Evolutionary conservation across 441 rosid species (phyloP), one percentile per base, ranked within the genome.

Genomic region (Omphalea diandra): DNA sequence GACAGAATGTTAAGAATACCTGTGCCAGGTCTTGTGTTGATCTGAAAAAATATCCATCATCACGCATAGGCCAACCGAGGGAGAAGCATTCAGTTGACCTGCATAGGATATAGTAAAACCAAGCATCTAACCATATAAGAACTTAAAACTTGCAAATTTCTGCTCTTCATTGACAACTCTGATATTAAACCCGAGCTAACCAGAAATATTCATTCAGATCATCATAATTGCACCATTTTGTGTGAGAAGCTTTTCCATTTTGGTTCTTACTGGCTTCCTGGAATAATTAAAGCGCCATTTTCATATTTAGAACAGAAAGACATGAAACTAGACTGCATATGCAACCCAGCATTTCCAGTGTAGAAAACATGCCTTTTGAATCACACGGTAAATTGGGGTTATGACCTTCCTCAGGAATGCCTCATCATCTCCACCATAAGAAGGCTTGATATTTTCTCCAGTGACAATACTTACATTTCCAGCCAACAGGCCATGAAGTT

Each of bases 51-150:
- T 85, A 85, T n/a, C 98, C 98, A 79, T 96, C 97, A 70, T 96
- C 99, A 60, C 99, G 98, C 99, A 96, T 96, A 24, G 99, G 98
- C 98, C 99, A 96, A 78, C 98, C 99, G 70, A 96, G 97, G 77
- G 99, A 86, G 81, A 96, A 96, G 88, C 99, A 96, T 62, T 91
- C 93, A 47, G 97, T 55, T 76, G 94, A 87, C 98, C 98, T 93
- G 81, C 65, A 78, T 64, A 65, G 31, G 31, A 77, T 65, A 69
- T 52, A 56, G 58, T 46, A 58, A 56, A 55, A 36, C 35, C 35
- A 49, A 38, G 14, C 11, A n/a, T 46, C 18, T 26, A 29, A 36
- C 64, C 54, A 60, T 56, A 31, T 22, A n/a, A 62, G 32, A 53
- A 67, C 43, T 17, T 12, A 24, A 61, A 72, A 35, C n/a, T 17